Conservation (phyloP, 2,329 filamentous ascomycete species). For the Rhytidhysteron rufulum region DNA sequence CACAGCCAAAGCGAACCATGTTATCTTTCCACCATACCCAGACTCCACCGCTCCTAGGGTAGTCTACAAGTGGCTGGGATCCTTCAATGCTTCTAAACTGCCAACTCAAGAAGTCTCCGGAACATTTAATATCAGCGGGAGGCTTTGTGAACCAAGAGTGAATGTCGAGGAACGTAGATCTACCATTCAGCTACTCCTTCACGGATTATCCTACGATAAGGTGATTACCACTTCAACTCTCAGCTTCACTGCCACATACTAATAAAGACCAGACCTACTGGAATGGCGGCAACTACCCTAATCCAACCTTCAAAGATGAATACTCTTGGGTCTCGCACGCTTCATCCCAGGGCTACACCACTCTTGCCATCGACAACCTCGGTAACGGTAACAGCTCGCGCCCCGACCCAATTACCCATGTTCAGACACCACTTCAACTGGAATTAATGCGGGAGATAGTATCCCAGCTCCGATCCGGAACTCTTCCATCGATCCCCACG, state of each 20-base stretch:
- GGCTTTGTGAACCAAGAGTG: neutral
- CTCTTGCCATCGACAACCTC: constrained; percentile 1
- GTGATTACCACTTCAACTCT: neutral
- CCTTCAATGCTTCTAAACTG: neutral
- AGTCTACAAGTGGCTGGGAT: neutral
- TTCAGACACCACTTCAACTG: neutral
- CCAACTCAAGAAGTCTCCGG: neutral
- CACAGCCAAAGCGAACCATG: neutral
- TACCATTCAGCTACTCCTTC: neutral
- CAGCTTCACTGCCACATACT: neutral
- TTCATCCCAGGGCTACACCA: neutral
- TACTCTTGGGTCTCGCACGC: constrained; percentile 1
- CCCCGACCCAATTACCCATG: neutral
- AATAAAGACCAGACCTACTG: neutral
- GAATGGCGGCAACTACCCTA: neutral
- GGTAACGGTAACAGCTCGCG: neutral
- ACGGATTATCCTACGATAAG: neutral
- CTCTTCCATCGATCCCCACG: neutral
- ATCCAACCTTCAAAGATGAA: neutral
- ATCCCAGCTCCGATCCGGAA: neutral
- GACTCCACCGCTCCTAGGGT: neutral
- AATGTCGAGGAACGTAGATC: neutral
- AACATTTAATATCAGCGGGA: neutral
- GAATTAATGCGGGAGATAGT: neutral
- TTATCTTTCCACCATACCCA: neutral